Evolutionary conservation across 305 asterid species (phyloP).

Genomic region (Stenogyne calaminthoides): DNA sequence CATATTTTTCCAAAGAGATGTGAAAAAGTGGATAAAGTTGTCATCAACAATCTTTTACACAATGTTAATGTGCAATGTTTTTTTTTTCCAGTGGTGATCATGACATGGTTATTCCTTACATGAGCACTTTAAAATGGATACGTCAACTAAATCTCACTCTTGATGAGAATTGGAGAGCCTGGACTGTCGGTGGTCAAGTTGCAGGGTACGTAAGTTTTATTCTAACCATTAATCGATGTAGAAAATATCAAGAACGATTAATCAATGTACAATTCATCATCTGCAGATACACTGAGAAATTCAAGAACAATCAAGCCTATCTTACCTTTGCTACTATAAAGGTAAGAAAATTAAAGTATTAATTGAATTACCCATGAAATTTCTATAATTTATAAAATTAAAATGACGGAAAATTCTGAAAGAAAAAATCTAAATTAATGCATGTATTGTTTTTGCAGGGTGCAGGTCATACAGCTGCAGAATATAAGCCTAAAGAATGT

Average conservation of each 20-base stretch:
- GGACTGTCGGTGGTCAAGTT: slow-evolving; percentile 49
- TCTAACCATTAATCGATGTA: neutral
- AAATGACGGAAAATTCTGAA: neutral
- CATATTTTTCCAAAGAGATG: neutral
- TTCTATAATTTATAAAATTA: neutral
- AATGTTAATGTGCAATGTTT: neutral
- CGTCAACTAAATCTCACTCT: slow-evolving; percentile 45
- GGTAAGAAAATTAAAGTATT: slow-evolving; percentile 30
- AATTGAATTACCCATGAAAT: neutral
- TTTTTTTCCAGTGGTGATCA: slow-evolving; percentile 54
- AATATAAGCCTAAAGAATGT: slow-evolving; percentile 44
- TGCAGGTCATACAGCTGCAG: slow-evolving; percentile 50
- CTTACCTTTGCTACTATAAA: slow-evolving; percentile 42
- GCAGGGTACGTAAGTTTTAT: slow-evolving; percentile 40
- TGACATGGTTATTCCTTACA: slow-evolving; percentile 46
- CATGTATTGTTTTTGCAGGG: slow-evolving; percentile 33
- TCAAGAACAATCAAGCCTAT: slow-evolving; percentile 20
- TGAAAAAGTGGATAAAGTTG: neutral
- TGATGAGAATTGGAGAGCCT: slow-evolving; percentile 49
- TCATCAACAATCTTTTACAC: neutral
- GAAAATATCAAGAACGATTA: neutral
- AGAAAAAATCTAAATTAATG: neutral
- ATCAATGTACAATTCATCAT: neutral
- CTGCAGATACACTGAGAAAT: slow-evolving; percentile 42
- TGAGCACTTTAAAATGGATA: slow-evolving; percentile 54